Conservation (phyloP, 176 grass and related monocot species). For the Hordeum marinum region DNA sequence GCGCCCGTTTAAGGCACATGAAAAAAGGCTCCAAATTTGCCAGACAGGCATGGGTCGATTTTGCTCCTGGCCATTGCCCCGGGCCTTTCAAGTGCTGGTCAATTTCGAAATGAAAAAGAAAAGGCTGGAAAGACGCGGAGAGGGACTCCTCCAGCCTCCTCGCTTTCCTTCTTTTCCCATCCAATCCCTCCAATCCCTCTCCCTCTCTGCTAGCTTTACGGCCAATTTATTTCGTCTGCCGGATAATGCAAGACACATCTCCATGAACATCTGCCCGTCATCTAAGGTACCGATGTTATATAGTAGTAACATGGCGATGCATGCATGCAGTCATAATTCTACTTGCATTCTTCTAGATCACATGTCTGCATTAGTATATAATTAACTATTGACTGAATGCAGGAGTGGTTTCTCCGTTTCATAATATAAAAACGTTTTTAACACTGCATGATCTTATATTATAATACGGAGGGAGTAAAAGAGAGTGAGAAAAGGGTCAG, state of each 20-base stretch:
- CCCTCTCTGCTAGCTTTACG: background rate
- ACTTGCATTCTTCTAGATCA: background rate
- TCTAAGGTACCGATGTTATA: background rate
- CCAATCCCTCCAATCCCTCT: background rate
- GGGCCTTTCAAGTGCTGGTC: conserved; percentile 58
- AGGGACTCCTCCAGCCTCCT: conserved; percentile 37
- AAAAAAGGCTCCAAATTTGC: conserved; percentile 18
- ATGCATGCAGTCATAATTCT: background rate
- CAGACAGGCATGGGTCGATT: conserved; percentile 2
- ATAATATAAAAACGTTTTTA: too few relatives aligned
- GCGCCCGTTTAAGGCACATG: conserved; percentile 34
- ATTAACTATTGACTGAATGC: background rate
- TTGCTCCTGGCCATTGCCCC: background rate
- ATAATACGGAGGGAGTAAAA: too few relatives aligned
- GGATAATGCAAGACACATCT: conserved; percentile 9
- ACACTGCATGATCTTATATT: too few relatives aligned
- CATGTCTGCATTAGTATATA: background rate
- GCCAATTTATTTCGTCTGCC: background rate
- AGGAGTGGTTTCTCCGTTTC: background rate
- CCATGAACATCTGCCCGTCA: background rate
- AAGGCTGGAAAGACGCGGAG: conserved; percentile 52
- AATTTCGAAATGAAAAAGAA: conserved; percentile 73
- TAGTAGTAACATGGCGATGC: background rate
- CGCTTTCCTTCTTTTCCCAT: conserved; percentile 30
- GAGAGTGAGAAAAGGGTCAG: background rate